Conservation (phyloP, 2,329 filamentous ascomycete species). For the Calycina marina region DNA sequence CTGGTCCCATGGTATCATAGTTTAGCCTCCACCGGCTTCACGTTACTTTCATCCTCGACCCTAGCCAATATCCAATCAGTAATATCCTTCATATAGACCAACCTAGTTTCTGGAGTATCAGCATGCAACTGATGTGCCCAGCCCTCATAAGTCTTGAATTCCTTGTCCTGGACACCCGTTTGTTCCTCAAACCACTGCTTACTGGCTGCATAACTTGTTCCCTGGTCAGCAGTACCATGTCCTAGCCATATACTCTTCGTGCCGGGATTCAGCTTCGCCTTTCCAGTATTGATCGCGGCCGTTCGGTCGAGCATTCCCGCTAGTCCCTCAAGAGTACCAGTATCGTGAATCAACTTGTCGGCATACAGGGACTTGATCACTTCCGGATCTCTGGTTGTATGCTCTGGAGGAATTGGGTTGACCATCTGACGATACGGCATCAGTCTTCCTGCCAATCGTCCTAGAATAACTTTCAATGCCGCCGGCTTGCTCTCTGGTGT, state of each 20-base stretch:
- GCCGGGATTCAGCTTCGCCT: slow-evolving; percentile 33
- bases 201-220: slow-evolving; percentile 50
- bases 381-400: slow-evolving; percentile 52
- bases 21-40: background rate
- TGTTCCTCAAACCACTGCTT: slow-evolving; percentile 46
- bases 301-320: slow-evolving; percentile 66
- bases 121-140: slow-evolving; percentile 63
- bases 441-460: slow-evolving; percentile 51
- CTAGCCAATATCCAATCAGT: slow-evolving; percentile 48
- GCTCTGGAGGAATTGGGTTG: slow-evolving; percentile 44
- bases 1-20: no score
- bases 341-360: slow-evolving; percentile 66
- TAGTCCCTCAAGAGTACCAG: slow-evolving; percentile 71
- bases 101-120: slow-evolving; percentile 29
- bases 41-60: slow-evolving; percentile 3
- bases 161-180: slow-evolving; percentile 47
- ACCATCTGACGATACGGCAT: slow-evolving; percentile 51
- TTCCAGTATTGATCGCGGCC: slow-evolving; percentile 40
- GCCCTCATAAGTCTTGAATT: slow-evolving; percentile 60
- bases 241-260: slow-evolving; percentile 54
- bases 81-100: slow-evolving; percentile 38
- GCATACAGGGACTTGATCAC: slow-evolving; percentile 44
- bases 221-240: slow-evolving; percentile 63
- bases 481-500: slow-evolving; percentile 49
- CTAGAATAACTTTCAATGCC: slow-evolving; percentile 45